Conservation (phyloP, 192 early-diverging fungal genomes). For the Helicostylum pulchrum region DNA sequence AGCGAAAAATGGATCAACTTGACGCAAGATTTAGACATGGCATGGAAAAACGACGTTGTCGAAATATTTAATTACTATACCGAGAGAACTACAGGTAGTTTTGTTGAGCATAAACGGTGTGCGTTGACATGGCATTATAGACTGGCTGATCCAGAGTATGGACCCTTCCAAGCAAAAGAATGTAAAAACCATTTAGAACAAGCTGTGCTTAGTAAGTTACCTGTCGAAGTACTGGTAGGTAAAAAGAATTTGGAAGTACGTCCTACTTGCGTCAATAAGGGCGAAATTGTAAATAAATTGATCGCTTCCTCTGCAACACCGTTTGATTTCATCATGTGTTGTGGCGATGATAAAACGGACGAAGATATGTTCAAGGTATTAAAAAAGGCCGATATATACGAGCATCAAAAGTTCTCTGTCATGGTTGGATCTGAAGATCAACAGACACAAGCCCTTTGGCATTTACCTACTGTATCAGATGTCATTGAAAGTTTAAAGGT, state of each 20-base stretch:
- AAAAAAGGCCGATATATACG: slow-evolving; percentile 15
- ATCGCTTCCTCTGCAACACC: slow-evolving; percentile 57
- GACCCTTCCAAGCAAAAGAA: slow-evolving; percentile 94
- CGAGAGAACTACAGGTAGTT: slow-evolving; percentile 91
- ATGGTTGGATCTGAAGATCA: slow-evolving; percentile 84
- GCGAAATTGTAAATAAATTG: slow-evolving; percentile 91
- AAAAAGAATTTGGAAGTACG: slow-evolving; percentile 98
- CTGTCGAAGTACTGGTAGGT: slow-evolving; percentile 92
- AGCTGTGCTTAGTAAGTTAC: slow-evolving; percentile 83
- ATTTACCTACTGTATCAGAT: slow-evolving; percentile 66
- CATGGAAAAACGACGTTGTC: slow-evolving; percentile 94
- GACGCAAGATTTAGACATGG: slow-evolving; percentile 72
- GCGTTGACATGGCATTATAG: slow-evolving; percentile 99
- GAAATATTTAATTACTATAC: slow-evolving; percentile 95
- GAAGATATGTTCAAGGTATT: slow-evolving; percentile 88
- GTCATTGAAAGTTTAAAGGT: slow-evolving; percentile 46
- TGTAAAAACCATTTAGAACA: slow-evolving; percentile 94
- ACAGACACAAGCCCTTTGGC: slow-evolving; percentile 85
- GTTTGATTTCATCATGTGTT: slow-evolving; percentile 88
- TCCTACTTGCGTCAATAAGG: slow-evolving; percentile 91
- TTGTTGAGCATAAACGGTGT: slow-evolving; percentile 88
- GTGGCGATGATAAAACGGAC: slow-evolving; percentile 97
- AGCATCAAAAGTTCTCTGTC: slow-evolving; percentile 55
- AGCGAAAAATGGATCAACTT: slow-evolving; percentile 72
- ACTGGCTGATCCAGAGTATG: slow-evolving; percentile 92